Base-by-base conservation (phyloP, 768 basidiomycete species). In the Pleurotus eryngii region DNA sequence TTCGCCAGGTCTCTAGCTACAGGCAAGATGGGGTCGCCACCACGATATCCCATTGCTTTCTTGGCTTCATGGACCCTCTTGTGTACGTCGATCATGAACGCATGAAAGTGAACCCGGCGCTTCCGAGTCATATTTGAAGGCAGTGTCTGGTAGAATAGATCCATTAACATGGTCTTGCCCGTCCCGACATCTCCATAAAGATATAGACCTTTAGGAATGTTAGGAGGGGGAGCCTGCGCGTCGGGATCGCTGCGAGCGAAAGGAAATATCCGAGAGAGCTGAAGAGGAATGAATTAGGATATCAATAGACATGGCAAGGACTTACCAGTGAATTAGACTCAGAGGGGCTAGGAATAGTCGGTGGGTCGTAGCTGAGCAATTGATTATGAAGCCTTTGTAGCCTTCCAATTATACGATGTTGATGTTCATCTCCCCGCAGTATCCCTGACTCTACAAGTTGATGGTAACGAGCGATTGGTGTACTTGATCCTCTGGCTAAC, bases 111-210 rank as follows among this genome's bases (percentile, higher is more conserved):
- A 14, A 98, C 93, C 27, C 97, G 82, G 55, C 91, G 87, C 72
- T 92, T 92, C 58, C 83, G 81, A 46, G 72, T 82, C 55, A 90
- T 74, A 45, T 79, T 74, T 0, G 79, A 64, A 1, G 90, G 89
- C 1, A 97, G 84, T 1, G 94, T 85, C 61, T 86, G 82, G 75
- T 90, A 95, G 72, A 97, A 97, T 20, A 99, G 79, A 71, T 99
- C 97, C 97, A 99, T 99, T 60, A 99, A 86, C 95, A 98, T 98
- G 0, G 90, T 90, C 77, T 98, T 98, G 12, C 97, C 96, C 7
- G 96, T 97, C 2, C 96, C 96, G 59, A 99, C 97, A 63, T 94
- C 91, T 30, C 96, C 97, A 68, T 91, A 94, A 17, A 99, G 86
- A 74, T 99, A 98, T 27, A 98, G 79, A 8, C 96, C 93, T 64